These are phyloP conservation scores for Domatiomyces globalis DNA, from an alignment of 2,329 filamentous ascomycete genomes.

Conservation along the genomic window DNA sequence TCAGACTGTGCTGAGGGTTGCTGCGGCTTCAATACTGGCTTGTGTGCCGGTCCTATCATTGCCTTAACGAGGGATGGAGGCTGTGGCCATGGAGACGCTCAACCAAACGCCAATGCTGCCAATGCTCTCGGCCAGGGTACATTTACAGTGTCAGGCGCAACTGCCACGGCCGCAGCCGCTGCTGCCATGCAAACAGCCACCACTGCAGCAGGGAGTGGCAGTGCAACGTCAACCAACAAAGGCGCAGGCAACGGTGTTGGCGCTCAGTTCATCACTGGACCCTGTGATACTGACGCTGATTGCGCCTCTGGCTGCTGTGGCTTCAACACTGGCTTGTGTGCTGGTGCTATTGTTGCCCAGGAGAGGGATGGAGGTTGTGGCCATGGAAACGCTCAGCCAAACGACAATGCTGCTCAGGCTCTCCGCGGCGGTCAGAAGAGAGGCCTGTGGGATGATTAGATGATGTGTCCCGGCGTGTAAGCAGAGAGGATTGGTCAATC, in stretches of 20 bases:
- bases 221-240: conserved; percentile 1
- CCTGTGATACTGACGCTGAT: conserved; percentile 17
- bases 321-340: conserved; percentile 23
- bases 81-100: conserved; percentile 18
- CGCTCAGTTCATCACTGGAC: conserved; percentile 21
- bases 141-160: neutral
- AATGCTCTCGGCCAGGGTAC: conserved; percentile 7
- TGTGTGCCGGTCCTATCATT: conserved; percentile 21
- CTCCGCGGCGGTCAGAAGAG: conserved; percentile 4
- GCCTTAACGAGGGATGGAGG: conserved; percentile 17
- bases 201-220: no score
- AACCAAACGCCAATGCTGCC: conserved; percentile 18
- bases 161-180: neutral
- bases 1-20: conserved; percentile 23
- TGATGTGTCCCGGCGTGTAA: no score
- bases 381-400: conserved; percentile 17
- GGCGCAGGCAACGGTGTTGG: conserved; percentile 22
- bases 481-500: neutral
- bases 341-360: conserved; percentile 17
- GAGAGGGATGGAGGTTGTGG: conserved; percentile 19
- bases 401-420: conserved; percentile 16
- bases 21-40: conserved; percentile 24
- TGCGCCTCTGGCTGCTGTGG: conserved; percentile 26
- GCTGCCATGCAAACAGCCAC: neutral
- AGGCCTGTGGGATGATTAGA: neutral